phyloP scores from a whole-genome alignment of 371 early-diverging fungal genomes.

The Sporodiniella umbellata region DNA sequence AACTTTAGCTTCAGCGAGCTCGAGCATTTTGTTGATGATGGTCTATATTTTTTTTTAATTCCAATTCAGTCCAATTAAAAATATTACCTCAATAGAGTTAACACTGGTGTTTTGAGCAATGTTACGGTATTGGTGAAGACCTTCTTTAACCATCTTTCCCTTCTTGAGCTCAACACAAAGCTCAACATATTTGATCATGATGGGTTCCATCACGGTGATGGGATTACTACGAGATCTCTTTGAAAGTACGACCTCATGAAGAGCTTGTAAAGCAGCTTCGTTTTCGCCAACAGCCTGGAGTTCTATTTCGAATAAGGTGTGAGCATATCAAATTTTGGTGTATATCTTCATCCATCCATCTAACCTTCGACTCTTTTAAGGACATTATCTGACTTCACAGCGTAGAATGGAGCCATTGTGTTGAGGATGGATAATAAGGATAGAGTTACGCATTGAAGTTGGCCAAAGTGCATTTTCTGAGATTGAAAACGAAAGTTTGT shows the following conservation, averaged over 20 bases:
- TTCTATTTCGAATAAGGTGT: slow-evolving; percentile 53
- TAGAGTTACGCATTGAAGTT: neutral
- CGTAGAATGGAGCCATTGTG: slow-evolving; percentile 47
- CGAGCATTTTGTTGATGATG: slow-evolving; percentile 85
- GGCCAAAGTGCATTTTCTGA: neutral
- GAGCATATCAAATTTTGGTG: neutral
- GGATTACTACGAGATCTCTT: slow-evolving; percentile 83
- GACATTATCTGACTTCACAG: slow-evolving; percentile 48
- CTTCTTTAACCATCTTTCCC: slow-evolving; percentile 90
- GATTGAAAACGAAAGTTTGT: neutral
- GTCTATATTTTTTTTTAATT: slow-evolving; percentile 89
- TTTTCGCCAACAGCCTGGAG: slow-evolving; percentile 89
- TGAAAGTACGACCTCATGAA: slow-evolving; percentile 88
- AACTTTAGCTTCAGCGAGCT: slow-evolving; percentile 84
- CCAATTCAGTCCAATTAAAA: no score
- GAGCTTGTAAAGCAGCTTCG: slow-evolving; percentile 81
- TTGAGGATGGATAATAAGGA: slow-evolving; percentile 8
- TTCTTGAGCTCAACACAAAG: slow-evolving; percentile 79
- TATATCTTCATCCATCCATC: slow-evolving; percentile 27
- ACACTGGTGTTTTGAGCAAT: slow-evolving; percentile 93
- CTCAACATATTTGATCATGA: slow-evolving; percentile 91
- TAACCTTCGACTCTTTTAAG: slow-evolving; percentile 50
- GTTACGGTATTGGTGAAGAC: slow-evolving; percentile 89
- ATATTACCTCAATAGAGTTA: slow-evolving; percentile 86
- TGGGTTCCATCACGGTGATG: slow-evolving; percentile 81